Evolutionary conservation across 192 early-diverging fungal genomes (phyloP), one percentile per base, ranked within the genome.

Genomic region (Gonapodya prolifera): DNA sequence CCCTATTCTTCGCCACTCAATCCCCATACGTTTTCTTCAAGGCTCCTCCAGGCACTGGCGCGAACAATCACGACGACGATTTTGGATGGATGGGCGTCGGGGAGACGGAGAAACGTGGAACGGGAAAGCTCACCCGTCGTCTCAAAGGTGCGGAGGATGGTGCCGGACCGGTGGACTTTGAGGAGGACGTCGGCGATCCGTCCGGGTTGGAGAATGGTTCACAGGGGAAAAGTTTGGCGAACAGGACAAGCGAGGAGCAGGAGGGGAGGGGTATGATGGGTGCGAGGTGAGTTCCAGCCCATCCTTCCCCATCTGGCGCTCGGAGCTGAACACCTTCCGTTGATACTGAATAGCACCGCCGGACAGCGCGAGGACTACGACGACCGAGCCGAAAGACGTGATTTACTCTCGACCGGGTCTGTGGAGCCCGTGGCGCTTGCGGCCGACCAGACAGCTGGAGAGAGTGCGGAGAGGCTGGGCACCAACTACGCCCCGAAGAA

Each of bases 151-250:
- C 91, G 13, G 91, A 91, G 2, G 75, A 29, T 35, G 33, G 92
- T 13, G 85, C 86, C 45, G 96, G 94, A 1, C 97, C 97, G 13
- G 96, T 99, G 0, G 91, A 94, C 81, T 99, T 98, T 86, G 95
- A 99, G 81, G 92, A 88, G 83, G 95, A 94, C 73, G 80, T 76
- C 8, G 84, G 81, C 1, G 97, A 99, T 86, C 88, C 93, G 77
- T 99, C 96, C 91, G 96, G 95, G 31, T 80, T 98, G 35, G 91
- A 95, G 34, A 88, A 88, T 2, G 98, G 98, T 81, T 88, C 94
- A 80, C 85, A 86, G 73, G 83, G 45, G 45, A 61, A 61, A 61
- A 61, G 45, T 23, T 16, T 29, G 28, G 71, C 71, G 16, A 73
- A 73, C 2, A 2, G 71, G 71, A 29, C 28, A 29, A 73, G 71